These are phyloP conservation scores for Phaeosphaeriaceae sp. DNA, from an alignment of 2,329 filamentous ascomycete genomes.

Conservation along the genomic window DNA sequence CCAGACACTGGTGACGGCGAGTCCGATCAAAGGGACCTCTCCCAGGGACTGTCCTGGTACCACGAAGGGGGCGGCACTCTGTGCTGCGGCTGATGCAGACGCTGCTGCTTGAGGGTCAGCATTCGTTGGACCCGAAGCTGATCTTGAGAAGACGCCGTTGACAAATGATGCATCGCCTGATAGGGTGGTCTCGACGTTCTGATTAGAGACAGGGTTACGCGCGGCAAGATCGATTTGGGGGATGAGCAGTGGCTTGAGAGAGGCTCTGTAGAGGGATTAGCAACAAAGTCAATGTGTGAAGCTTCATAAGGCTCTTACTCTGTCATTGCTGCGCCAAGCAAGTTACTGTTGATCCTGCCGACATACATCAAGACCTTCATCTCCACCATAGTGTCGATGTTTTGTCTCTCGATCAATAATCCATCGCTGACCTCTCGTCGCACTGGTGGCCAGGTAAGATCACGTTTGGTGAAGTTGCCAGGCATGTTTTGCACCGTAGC, in stretches of 20 bases:
- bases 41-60: conserved; percentile 70
- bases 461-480: conserved; percentile 40
- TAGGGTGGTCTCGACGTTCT: conserved; percentile 67
- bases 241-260: conserved; percentile 69
- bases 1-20: conserved; percentile 72
- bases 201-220: conserved; percentile 55
- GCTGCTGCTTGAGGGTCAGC: conserved; percentile 51
- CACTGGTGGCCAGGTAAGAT: conserved; percentile 34
- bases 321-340: conserved; percentile 63
- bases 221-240: conserved; percentile 72
- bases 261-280: conserved; percentile 53
- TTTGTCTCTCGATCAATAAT: conserved; percentile 37
- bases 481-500: conserved; percentile 52
- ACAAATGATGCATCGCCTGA: conserved; percentile 76
- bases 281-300: neutral
- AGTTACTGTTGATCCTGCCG: conserved; percentile 68
- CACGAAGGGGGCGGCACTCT: conserved; percentile 62
- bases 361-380: conserved; percentile 72
- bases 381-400: conserved; percentile 37
- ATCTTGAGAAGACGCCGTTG: conserved; percentile 71
- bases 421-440: conserved; percentile 28
- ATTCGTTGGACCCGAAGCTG: conserved; percentile 57
- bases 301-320: conserved; percentile 59
- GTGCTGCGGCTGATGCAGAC: conserved; percentile 51
- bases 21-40: conserved; percentile 72